These are phyloP conservation scores for Solanum rostratum DNA, from an alignment of 257 asterid species.

Conservation along the genomic window DNA sequence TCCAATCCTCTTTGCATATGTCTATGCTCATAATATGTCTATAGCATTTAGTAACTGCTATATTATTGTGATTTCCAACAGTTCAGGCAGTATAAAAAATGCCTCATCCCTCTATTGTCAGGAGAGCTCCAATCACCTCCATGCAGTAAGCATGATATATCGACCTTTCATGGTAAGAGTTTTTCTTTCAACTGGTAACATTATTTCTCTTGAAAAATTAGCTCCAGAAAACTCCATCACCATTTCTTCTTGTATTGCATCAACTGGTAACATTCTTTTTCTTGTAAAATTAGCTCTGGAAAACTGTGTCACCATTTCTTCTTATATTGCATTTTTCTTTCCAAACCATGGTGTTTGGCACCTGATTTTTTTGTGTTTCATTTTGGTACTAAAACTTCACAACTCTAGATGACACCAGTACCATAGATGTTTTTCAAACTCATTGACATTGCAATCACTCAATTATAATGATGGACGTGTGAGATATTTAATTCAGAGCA, in stretches of 20 bases:
- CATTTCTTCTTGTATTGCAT: neutral
- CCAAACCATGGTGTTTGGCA: neutral
- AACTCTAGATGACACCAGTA: neutral
- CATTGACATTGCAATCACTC: neutral
- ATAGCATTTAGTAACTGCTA: neutral
- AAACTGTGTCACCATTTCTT: neutral
- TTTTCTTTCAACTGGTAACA: neutral
- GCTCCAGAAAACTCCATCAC: neutral
- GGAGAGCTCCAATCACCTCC: slow-evolving; percentile 39
- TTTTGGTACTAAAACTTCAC: neutral
- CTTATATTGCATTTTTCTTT: neutral
- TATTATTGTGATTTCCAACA: slow-evolving; percentile 15
- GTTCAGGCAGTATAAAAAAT: slow-evolving; percentile 23
- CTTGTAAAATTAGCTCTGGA: neutral
- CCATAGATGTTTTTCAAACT: neutral
- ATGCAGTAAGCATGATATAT: slow-evolving; percentile 41
- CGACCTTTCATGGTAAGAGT: slow-evolving; percentile 57
- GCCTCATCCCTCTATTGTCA: slow-evolving; percentile 33
- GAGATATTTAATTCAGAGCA: neutral
- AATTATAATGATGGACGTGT: neutral
- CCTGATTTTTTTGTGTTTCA: neutral
- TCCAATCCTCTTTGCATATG: neutral
- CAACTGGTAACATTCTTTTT: neutral
- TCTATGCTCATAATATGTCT: neutral
- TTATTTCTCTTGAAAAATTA: neutral